Conservation (phyloP, 345 rosid genomes). For the Cardamine occulta region DNA sequence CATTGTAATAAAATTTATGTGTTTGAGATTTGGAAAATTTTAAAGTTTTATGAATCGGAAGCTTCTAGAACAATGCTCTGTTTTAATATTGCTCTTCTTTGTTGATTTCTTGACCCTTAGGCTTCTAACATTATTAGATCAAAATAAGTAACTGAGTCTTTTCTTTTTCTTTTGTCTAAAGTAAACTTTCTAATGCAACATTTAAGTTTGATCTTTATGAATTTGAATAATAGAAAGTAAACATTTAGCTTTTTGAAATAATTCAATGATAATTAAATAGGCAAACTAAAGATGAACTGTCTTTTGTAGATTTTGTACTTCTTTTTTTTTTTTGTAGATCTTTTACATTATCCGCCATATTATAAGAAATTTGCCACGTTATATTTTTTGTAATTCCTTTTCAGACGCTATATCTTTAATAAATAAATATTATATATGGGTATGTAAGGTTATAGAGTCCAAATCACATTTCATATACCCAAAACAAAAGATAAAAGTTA, state of each 20-base stretch:
- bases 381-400: neutral
- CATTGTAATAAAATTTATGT: constrained; percentile 38
- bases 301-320: neutral
- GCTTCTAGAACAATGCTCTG: neutral
- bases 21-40: constrained; percentile 20
- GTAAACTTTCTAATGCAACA: neutral
- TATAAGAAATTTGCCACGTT: neutral
- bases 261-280: constrained; percentile 5
- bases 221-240: constrained; percentile 1
- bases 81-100: neutral
- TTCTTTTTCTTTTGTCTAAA: neutral
- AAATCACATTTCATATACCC: constrained; percentile 5
- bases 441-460: constrained; percentile 3
- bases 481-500: neutral
- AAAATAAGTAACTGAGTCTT: constrained; percentile 6
- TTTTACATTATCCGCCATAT: constrained; percentile 10
- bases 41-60: constrained; percentile 7
- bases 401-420: neutral
- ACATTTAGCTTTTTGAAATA: constrained; percentile 2
- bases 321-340: no score
- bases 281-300: neutral
- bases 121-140: constrained; percentile 1
- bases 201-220: constrained; percentile 2
- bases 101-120: neutral
- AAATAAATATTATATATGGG: neutral